These are phyloP conservation scores for Claviceps sp. DNA, from an alignment of 2,329 filamentous ascomycete genomes.

Conservation along the genomic window DNA sequence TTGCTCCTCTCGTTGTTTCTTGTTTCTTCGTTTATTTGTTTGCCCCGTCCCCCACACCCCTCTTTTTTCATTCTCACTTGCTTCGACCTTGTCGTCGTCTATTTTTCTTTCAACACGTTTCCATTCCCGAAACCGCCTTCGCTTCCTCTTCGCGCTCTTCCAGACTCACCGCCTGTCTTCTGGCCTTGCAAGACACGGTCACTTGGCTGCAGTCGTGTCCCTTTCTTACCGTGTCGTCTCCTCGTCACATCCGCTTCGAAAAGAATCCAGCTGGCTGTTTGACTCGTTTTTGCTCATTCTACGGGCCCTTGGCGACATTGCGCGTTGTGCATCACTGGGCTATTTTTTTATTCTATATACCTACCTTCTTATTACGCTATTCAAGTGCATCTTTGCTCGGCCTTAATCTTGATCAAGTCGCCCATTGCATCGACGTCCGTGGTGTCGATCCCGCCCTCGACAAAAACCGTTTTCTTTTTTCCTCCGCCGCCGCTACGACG, in stretches of 20 bases:
- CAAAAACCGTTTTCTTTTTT: conserved; percentile 12
- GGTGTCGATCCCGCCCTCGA: conserved; percentile 14
- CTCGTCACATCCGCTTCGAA: conserved; percentile 4
- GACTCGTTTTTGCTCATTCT: conserved; percentile 4
- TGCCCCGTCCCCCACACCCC: conserved; percentile 9
- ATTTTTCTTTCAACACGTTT: neutral
- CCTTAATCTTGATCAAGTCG: conserved; percentile 1
- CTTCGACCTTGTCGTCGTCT: conserved; percentile 14
- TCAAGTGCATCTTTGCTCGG: neutral
- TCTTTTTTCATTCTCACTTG: conserved; percentile 19
- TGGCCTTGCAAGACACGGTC: conserved; percentile 6
- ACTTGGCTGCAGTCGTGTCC: conserved; percentile 1
- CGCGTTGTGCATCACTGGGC: conserved; percentile 11
- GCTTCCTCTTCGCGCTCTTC: conserved; percentile 14
- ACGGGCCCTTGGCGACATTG: conserved; percentile 10
- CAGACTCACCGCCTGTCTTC: conserved; percentile 11
- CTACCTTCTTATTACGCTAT: no score
- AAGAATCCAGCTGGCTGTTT: conserved; percentile 11
- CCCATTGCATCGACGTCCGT: neutral
- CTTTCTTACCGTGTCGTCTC: conserved; percentile 6
- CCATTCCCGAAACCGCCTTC: conserved; percentile 10
- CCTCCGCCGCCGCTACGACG: conserved; percentile 26
- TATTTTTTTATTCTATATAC: conserved; percentile 7
- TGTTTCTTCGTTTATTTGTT: conserved; percentile 11
- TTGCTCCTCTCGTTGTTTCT: conserved; percentile 5